Evolutionary conservation across 495 filamentous ascomycete species (phyloP).

Genomic region (Penicillium lagena): DNA sequence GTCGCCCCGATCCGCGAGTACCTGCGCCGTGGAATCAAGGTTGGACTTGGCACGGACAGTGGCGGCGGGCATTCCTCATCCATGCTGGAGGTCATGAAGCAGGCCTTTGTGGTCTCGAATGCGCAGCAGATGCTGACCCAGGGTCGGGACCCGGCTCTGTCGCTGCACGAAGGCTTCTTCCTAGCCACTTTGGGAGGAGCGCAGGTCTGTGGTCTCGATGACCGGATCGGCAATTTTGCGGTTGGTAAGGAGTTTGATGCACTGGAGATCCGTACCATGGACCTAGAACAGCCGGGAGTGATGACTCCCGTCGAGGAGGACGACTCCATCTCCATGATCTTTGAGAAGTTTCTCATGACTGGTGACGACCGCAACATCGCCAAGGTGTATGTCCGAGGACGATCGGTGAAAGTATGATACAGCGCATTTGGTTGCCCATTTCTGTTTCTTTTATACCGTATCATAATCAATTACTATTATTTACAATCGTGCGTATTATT

Average conservation of each 20-base stretch:
- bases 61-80: constrained; percentile 58
- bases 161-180: constrained; percentile 50
- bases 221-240: constrained; percentile 51
- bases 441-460: not conserved
- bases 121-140: constrained; percentile 42
- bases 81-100: constrained; percentile 53
- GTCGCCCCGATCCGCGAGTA: constrained; percentile 54
- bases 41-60: constrained; percentile 61
- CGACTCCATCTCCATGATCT: constrained; percentile 38
- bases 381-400: constrained; percentile 51
- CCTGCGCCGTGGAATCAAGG: constrained; percentile 51
- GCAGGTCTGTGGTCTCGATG: constrained; percentile 49
- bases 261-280: constrained; percentile 40
- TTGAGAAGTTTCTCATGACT: constrained; percentile 62
- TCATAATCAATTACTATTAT: too few species aligned
- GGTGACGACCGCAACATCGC: constrained; percentile 59
- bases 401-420: constrained; percentile 47
- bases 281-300: constrained; percentile 24
- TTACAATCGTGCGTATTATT: too few species aligned
- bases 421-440: not conserved
- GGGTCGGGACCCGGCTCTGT: constrained; percentile 42
- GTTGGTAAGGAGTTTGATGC: constrained; percentile 63
- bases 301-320: constrained; percentile 50
- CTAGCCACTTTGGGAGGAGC: constrained; percentile 60
- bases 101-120: constrained; percentile 55